Base-by-base conservation (phyloP, 305 asterid species). In the Solanum hybrid region DNA sequence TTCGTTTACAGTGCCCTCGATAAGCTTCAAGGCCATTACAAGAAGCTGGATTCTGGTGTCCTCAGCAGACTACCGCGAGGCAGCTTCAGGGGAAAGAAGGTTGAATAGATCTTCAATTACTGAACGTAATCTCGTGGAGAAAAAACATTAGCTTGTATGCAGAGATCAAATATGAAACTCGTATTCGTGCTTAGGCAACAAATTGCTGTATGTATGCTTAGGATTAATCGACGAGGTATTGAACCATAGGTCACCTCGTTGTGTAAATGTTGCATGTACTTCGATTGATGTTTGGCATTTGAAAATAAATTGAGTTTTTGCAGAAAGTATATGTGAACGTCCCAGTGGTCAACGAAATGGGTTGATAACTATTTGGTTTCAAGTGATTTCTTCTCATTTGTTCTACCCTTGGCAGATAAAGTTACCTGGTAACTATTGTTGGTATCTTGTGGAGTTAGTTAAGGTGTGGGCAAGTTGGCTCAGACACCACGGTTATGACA, bases 41-140 rank as follows among this genome's bases (percentile, higher is more conserved):
- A 89, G 26, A 96, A 94, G 92, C 94, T 97, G 35, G 99, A 96
- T 71, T 4, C 92, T 3, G 85, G 95, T 13, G 94, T 97, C 79
- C 98, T 92, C 37, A 92, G 94, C 89, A 95, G 93, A 88, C 91
- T 97, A 51, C 96, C 98, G 0, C 92, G 71, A 69, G 91, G 92
- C 88, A 90, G 87, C 56, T 92, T 94, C 95, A 90, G 88, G 92
- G 90, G 91, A 87, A 94, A 79, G 92, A 97, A 97, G 93, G 77
- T 40, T 10, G 96, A 94, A 31, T 95, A 95, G 93, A 88, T 75
- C 31, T n/a, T 42, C 16, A 80, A 5, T 7, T 80, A 80, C 12
- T 14, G 11, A 40, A 80, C 7, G 24, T 42, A 14, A 81, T 14
- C 86, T 79, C 12, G n/a, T 36, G 51, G 60, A 10, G 60, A n/a